A percentile compares a stretch with the other conserved stretches of the same genome.
phyloP scores from a whole-genome alignment of 148 eudicot species.

The Rhododendron henanense region DNA sequence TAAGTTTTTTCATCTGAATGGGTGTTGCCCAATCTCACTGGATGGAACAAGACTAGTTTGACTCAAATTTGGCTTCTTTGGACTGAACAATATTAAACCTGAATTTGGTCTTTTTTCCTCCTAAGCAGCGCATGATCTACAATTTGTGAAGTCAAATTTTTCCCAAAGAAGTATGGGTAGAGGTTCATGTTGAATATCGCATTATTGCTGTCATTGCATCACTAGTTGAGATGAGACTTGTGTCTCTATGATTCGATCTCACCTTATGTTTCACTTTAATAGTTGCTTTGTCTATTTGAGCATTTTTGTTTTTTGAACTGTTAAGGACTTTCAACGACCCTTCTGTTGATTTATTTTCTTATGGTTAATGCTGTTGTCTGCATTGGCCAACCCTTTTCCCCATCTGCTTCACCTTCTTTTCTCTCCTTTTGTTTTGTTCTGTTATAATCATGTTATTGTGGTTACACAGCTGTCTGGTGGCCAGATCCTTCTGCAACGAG shows the following conservation, averaged over 20 bases:
- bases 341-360: neutral
- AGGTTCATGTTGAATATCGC: neutral
- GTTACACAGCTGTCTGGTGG: conserved; percentile 39
- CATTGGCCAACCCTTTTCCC: neutral
- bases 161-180: neutral
- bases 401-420: neutral
- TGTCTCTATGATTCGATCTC: neutral
- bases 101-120: neutral
- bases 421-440: neutral
- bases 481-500: conserved; percentile 46
- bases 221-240: neutral
- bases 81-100: neutral
- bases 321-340: neutral
- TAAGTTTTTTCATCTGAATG: neutral
- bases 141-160: neutral
- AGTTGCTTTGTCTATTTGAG: neutral
- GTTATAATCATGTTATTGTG: neutral
- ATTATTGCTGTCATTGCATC: neutral
- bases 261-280: neutral
- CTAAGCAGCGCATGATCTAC: neutral
- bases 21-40: neutral
- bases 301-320: neutral
- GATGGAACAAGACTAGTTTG: neutral
- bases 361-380: neutral
- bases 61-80: neutral